phyloP scores from a whole-genome alignment of 768 basidiomycete genomes.

The Tricholoma sp. region DNA sequence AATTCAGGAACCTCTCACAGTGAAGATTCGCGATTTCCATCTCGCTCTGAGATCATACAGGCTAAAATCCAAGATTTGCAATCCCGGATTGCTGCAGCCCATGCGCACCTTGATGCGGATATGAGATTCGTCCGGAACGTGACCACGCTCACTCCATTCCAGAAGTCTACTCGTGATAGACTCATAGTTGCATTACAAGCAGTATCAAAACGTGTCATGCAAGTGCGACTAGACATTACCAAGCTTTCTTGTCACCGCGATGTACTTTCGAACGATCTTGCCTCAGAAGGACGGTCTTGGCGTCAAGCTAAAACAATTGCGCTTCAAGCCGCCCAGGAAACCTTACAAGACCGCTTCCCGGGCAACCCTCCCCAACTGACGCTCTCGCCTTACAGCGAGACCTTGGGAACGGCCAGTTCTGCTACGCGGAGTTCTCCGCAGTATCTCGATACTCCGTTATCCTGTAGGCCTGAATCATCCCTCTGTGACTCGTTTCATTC shows the following conservation, averaged over 20 bases:
- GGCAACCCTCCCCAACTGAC: constrained; percentile 34
- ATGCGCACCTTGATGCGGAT: constrained; percentile 58
- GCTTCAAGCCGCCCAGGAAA: constrained; percentile 65
- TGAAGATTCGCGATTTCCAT: constrained; percentile 32
- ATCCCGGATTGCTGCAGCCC: constrained; percentile 44
- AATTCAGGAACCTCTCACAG: constrained; percentile 14
- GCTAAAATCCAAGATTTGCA: constrained; percentile 65
- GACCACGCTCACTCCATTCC: constrained; percentile 83
- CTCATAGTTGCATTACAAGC: constrained; percentile 56
- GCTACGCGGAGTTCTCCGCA: constrained; percentile 1
- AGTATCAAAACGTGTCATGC: constrained; percentile 60
- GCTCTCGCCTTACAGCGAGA: constrained; percentile 27
- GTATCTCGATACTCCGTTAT: constrained; percentile 18
- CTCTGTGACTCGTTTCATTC: constrained; percentile 62
- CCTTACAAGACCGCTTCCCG: constrained; percentile 42
- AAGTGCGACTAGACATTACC: constrained; percentile 66
- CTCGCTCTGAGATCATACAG: constrained; percentile 54
- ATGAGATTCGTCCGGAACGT: constrained; percentile 77
- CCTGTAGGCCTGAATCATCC: constrained; percentile 41
- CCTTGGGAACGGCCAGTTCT: background rate
- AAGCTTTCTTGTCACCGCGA: constrained; percentile 72
- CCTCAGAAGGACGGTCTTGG: constrained; percentile 63
- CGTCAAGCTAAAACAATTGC: constrained; percentile 64
- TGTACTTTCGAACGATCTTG: constrained; percentile 71
- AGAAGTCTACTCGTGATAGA: constrained; percentile 73